Evolutionary conservation across 2,329 filamentous ascomycete species (phyloP), one percentile per base, ranked within the genome.

Genomic region (Sphaceloma murrayae): DNA sequence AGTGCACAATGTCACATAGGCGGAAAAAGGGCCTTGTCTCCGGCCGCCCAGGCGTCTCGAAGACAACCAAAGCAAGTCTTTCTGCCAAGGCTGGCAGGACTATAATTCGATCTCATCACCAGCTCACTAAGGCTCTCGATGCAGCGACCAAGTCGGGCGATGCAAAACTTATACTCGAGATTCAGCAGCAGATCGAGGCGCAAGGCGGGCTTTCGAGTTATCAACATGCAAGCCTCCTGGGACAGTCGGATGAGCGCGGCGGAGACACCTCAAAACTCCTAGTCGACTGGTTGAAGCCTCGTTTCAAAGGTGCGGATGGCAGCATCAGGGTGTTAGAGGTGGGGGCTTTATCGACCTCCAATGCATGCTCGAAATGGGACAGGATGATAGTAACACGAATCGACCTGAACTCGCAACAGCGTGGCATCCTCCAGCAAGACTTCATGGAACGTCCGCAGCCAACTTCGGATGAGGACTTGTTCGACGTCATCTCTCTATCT

Each of bases 371-470:
- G 1, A 75, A 69, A 48, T 82, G 81, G 49, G 70, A 70, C 5
- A 59, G 74, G 32, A 83, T 96, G 54, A 69, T 82, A 26, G 77
- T 94, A 54, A 75, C 80, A 49, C 77, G 87, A 51, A 95, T 98
- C 59, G 91, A 98, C 58, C 67, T 98, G 46, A 84, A 93, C 62
- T 91, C 87, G 48, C 86, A 94, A 58, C 80, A 80, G 34, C 70
- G 80, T 1, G 80, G 78, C 0, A 98, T 98, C 52, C 59, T 79
- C 46, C 78, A 93, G 61, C 86, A 95, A 59, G 86, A 98, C 61
- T 96, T 98, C 57, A 94, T 98, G 88, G 67, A 85, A 53, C 74
- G 87, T 18, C 84, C 87, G 0, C 62, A 89, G 2, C 89, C 89
- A 0, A 61, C 52, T 5, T 58, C 71, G 16, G 67, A 73, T 4